Percentiles rank a stretch among this genome's conserved stretches.
Evolutionary conservation across 306 rosid genomes (phyloP).

Genomic region (Chamaecrista fasciculata): DNA sequence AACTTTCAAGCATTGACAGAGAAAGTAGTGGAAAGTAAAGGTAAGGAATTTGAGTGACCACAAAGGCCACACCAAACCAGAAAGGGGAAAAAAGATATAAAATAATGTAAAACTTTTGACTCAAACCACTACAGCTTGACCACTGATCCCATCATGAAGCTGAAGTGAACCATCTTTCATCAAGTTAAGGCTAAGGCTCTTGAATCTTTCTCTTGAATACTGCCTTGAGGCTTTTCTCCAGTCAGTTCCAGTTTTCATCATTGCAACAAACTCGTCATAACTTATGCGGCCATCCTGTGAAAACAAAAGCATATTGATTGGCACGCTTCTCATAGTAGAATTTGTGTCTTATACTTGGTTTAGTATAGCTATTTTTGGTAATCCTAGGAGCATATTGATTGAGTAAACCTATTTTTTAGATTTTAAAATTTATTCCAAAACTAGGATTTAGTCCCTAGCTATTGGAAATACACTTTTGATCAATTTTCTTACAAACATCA

Average conservation of each 20-base stretch:
- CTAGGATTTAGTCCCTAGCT: too few species aligned
- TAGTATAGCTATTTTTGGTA: neutral
- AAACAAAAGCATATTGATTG: neutral
- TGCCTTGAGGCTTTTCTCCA: slow-evolving; percentile 98
- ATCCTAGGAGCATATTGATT: neutral
- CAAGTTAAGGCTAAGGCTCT: slow-evolving; percentile 81
- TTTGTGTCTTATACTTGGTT: too few species aligned
- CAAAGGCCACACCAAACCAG: slow-evolving; percentile 11
- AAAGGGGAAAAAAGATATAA: neutral
- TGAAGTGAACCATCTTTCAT: slow-evolving; percentile 95
- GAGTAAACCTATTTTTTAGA: too few species aligned
- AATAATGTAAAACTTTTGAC: slow-evolving; percentile 22
- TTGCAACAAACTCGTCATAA: slow-evolving; percentile 81
- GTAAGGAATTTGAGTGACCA: slow-evolving; percentile 23
- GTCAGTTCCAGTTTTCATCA: slow-evolving; percentile 98
- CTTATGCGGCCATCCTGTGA: slow-evolving; percentile 82
- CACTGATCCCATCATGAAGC: slow-evolving; percentile 74
- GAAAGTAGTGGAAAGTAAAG: slow-evolving; percentile 28
- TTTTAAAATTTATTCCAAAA: too few species aligned
- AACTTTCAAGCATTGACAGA: slow-evolving; percentile 26
- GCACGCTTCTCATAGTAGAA: too few species aligned
- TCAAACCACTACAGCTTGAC: slow-evolving; percentile 76
- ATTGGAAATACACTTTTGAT: too few species aligned
- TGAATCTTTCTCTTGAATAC: slow-evolving; percentile 93
- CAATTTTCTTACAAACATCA: too few species aligned